phyloP scores from a whole-genome alignment of 257 asterid genomes.

The Catharanthus roseus region DNA sequence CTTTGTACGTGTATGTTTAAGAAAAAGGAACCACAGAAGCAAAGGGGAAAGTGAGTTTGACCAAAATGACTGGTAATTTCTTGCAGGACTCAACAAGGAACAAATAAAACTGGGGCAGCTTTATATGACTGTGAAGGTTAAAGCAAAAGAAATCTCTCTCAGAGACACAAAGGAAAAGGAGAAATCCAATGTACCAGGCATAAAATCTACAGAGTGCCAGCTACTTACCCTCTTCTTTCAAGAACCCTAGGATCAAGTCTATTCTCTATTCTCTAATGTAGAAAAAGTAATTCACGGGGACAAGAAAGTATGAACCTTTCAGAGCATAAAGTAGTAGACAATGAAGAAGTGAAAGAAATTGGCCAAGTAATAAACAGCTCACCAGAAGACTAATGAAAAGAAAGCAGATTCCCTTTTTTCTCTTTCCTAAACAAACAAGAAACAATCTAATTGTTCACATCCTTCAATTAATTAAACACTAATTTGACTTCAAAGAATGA shows the following conservation, averaged over 20 bases:
- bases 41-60: slow-evolving; percentile 59
- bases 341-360: slow-evolving; percentile 40
- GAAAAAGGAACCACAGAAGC: slow-evolving; percentile 23
- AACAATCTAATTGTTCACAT: slow-evolving; percentile 19
- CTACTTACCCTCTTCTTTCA: slow-evolving; percentile 32
- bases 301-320: slow-evolving; percentile 67
- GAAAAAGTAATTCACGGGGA: slow-evolving; percentile 36
- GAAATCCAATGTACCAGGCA: slow-evolving; percentile 49
- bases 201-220: slow-evolving; percentile 37
- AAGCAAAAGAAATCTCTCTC: slow-evolving; percentile 57
- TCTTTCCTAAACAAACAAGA: slow-evolving; percentile 12
- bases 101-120: slow-evolving; percentile 80
- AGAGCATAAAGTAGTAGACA: slow-evolving; percentile 55
- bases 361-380: slow-evolving; percentile 64
- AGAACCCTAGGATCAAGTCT: slow-evolving; percentile 51
- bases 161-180: slow-evolving; percentile 47
- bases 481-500: slow-evolving; percentile 2
- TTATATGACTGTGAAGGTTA: slow-evolving; percentile 53
- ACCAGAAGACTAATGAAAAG: slow-evolving; percentile 36
- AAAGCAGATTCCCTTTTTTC: slow-evolving; percentile 84
- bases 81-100: slow-evolving; percentile 81
- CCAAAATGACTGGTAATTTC: slow-evolving; percentile 45
- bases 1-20: slow-evolving; percentile 15
- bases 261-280: slow-evolving; percentile 37
- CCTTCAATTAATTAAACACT: slow-evolving; percentile 8